Percentiles rank a stretch among this genome's conserved stretches.
Conservation (phyloP, 768 basidiomycete species). For the Pleurotus giganteus region DNA sequence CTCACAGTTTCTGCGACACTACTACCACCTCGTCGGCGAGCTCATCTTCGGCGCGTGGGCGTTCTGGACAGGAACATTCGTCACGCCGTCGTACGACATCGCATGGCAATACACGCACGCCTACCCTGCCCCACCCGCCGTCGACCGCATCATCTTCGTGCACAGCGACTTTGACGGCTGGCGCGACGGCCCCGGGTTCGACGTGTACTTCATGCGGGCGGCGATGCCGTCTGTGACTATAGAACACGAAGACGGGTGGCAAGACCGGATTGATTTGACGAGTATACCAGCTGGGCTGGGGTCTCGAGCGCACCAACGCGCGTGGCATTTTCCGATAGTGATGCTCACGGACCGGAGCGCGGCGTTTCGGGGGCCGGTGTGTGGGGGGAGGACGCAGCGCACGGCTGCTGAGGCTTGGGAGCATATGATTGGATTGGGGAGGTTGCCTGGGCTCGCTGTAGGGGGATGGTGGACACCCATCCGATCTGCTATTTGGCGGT, state of each 20-base stretch:
- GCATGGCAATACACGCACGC: slow-evolving; percentile 2
- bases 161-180: slow-evolving; percentile 58
- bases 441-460: slow-evolving; percentile 37
- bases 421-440: slow-evolving; percentile 34
- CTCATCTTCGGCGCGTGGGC: slow-evolving; percentile 75
- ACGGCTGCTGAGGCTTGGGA: slow-evolving; percentile 71
- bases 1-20: slow-evolving; percentile 75
- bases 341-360: slow-evolving; percentile 77
- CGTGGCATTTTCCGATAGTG: slow-evolving; percentile 70
- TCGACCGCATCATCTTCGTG: slow-evolving; percentile 71
- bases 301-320: slow-evolving; percentile 28
- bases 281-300: background rate
- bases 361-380: slow-evolving; percentile 62
- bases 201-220: slow-evolving; percentile 71
- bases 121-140: slow-evolving; percentile 37
- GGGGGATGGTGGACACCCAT: slow-evolving; percentile 83
- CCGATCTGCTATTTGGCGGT: slow-evolving; percentile 60
- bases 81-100: slow-evolving; percentile 7
- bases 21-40: slow-evolving; percentile 87
- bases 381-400: slow-evolving; percentile 65
- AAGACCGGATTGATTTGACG: slow-evolving; percentile 48
- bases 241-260: slow-evolving; percentile 71
- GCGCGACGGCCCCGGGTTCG: slow-evolving; percentile 79
- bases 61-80: slow-evolving; percentile 62
- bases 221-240: slow-evolving; percentile 70